Conservation (phyloP, 2,329 filamentous ascomycete species). For the Colletotrichum camelliae region DNA sequence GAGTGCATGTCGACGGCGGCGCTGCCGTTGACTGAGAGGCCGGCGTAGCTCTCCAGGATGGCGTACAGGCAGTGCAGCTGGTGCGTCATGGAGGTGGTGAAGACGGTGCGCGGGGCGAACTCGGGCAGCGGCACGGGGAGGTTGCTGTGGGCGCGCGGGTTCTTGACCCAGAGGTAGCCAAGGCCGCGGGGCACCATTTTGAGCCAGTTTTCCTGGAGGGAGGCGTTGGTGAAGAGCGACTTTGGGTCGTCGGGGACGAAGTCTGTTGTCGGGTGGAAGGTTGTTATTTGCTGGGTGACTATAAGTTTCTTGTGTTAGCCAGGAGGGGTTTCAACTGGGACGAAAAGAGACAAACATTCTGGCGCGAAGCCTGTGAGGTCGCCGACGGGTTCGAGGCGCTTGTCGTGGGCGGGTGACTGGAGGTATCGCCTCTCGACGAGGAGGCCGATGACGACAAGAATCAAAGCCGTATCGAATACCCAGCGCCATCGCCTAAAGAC, state of each 20-base stretch:
- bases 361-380: constrained; percentile 47
- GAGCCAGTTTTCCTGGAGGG: constrained; percentile 39
- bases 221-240: constrained; percentile 41
- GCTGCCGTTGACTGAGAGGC: constrained; percentile 16
- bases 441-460: constrained; percentile 39
- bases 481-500: constrained; percentile 22
- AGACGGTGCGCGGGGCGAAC: constrained; percentile 39
- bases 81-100: constrained; percentile 48
- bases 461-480: constrained; percentile 38
- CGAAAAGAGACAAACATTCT: constrained; percentile 29
- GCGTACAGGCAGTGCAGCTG: constrained; percentile 47
- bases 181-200: constrained; percentile 44
- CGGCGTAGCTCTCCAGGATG: constrained; percentile 39
- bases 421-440: constrained; percentile 34
- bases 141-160: constrained; percentile 38
- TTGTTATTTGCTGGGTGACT: constrained; percentile 45
- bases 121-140: constrained; percentile 38
- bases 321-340: background rate
- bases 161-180: constrained; percentile 42
- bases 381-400: constrained; percentile 36
- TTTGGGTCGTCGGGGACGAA: constrained; percentile 44
- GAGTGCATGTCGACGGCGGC: constrained; percentile 17
- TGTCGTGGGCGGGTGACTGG: constrained; percentile 1
- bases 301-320: background rate
- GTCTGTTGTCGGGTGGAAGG: constrained; percentile 39